These are phyloP conservation scores for Rhizophora apiculata DNA, from an alignment of 345 rosid genomes.

Conservation along the genomic window DNA sequence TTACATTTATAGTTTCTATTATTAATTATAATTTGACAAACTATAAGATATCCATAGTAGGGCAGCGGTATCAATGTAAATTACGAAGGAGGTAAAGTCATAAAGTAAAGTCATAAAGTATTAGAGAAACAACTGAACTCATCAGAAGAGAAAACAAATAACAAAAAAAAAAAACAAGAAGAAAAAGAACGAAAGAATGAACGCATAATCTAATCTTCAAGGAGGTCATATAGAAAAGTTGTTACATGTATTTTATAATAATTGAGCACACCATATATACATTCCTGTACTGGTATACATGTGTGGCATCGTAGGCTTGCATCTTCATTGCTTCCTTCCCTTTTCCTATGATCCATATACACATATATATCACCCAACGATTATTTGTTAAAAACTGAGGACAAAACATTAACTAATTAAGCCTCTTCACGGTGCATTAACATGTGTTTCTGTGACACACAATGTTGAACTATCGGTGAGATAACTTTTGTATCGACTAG, in stretches of 20 bases:
- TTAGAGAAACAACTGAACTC: no score
- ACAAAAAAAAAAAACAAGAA: no score
- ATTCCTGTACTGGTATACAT: not conserved
- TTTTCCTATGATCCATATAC: not conserved
- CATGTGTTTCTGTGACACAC: conserved; percentile 26
- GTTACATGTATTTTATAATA: not conserved
- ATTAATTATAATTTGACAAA: no score
- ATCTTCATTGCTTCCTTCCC: not conserved
- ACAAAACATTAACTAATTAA: not conserved
- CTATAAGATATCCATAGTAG: no score
- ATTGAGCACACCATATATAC: not conserved
- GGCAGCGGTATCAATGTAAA: no score
- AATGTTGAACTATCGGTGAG: conserved; percentile 35
- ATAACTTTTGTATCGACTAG: conserved; percentile 50
- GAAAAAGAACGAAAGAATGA: no score
- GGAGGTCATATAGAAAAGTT: no score
- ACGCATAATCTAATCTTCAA: no score
- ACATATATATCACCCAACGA: not conserved
- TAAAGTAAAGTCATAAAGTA: no score
- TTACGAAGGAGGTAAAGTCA: no score
- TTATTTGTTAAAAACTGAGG: not conserved
- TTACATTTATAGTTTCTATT: no score
- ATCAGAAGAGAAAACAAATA: no score
- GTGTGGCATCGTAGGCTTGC: conserved; percentile 5
- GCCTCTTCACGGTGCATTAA: conserved; percentile 20